phyloP scores from a whole-genome alignment of 768 basidiomycete genomes.

The Coprinopsis cinerea region DNA sequence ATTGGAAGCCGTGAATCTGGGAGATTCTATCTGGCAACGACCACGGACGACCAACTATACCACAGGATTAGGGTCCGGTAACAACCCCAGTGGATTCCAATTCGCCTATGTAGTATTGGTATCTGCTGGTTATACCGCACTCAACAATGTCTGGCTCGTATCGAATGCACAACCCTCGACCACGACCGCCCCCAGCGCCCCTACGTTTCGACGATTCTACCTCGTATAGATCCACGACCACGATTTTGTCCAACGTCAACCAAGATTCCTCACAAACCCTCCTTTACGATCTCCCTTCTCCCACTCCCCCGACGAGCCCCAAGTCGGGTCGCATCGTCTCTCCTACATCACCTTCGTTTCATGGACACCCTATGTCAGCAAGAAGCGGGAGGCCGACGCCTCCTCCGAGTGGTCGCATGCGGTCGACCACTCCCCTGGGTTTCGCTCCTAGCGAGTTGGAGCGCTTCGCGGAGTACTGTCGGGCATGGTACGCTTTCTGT shows the following conservation, averaged over 20 bases:
- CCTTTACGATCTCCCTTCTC: conserved; percentile 70
- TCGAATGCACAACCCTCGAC: conserved; percentile 57
- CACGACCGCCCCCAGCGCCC: conserved; percentile 57
- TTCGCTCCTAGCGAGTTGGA: conserved; percentile 67
- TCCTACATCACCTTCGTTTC: conserved; percentile 54
- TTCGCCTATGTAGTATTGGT: not conserved
- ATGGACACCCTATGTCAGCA: conserved; percentile 42
- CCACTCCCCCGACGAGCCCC: conserved; percentile 53
- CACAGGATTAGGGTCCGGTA: not conserved
- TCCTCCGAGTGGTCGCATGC: conserved; percentile 52
- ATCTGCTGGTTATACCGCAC: conserved; percentile 18
- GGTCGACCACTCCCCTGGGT: conserved; percentile 66
- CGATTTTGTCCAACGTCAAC: conserved; percentile 32
- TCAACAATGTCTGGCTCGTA: conserved; percentile 54
- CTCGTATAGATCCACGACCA: conserved; percentile 34
- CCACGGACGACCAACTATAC: not conserved
- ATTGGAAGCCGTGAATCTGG: not conserved
- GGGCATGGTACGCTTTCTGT: conserved; percentile 54
- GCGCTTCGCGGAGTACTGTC: conserved; percentile 70
- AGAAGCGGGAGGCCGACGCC: conserved; percentile 51
- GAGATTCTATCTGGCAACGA: not conserved
- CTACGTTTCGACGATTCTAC: conserved; percentile 45
- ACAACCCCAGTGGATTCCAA: not conserved
- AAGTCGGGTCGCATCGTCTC: conserved; percentile 37
- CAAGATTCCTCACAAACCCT: conserved; percentile 50